These are phyloP conservation scores for Endothia cerciana DNA, from an alignment of 2,329 filamentous ascomycete genomes.

Conservation along the genomic window DNA sequence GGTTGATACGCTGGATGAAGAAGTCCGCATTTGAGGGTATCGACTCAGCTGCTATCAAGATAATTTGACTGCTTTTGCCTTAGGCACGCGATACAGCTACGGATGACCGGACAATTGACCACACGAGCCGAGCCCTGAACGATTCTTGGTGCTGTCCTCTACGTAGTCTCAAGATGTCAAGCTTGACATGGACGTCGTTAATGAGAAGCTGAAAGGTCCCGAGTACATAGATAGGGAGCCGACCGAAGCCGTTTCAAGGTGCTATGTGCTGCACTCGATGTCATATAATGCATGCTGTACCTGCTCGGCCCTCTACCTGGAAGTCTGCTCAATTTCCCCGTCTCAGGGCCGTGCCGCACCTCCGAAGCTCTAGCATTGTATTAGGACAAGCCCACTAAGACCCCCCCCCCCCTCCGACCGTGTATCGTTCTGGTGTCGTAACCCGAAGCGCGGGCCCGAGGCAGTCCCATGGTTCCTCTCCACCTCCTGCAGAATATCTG, in stretches of 20 bases:
- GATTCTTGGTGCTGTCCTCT: no score
- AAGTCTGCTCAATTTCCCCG: neutral
- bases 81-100: no score
- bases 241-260: neutral
- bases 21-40: neutral
- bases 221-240: neutral
- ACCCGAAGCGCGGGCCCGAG: neutral
- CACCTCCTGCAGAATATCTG: neutral
- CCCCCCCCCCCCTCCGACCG: neutral
- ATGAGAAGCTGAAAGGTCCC: no score
- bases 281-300: neutral
- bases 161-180: no score
- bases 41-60: neutral
- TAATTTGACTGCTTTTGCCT: neutral
- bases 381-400: neutral
- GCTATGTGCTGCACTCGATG: neutral
- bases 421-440: neutral
- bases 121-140: no score
- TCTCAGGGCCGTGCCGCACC: neutral
- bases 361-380: neutral
- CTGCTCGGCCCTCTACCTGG: neutral
- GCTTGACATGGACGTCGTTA: no score
- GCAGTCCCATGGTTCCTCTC: neutral
- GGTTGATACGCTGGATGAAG: neutral
- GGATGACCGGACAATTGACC: no score